Percentiles rank a stretch among this genome's conserved stretches.
These are phyloP conservation scores for Purpureocillium lavendulum DNA, from an alignment of 2,329 filamentous ascomycete species.

Conservation along the genomic window DNA sequence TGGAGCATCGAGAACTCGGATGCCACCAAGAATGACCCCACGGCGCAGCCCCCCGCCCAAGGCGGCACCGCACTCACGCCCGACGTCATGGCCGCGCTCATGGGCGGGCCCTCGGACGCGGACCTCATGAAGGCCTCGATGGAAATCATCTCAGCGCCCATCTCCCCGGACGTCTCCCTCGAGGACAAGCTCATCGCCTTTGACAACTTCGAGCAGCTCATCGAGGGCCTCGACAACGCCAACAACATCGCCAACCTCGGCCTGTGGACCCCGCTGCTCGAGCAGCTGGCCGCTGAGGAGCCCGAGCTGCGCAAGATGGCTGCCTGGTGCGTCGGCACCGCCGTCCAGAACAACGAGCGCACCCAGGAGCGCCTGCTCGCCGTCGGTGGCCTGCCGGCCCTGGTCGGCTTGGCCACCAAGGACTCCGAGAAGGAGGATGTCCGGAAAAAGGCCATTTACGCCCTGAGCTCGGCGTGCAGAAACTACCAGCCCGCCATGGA, in stretches of 20 bases:
- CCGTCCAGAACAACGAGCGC: constrained; percentile 90
- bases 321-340: constrained; percentile 90
- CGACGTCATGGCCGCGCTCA: constrained; percentile 64
- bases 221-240: constrained; percentile 91
- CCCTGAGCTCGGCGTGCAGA: constrained; percentile 74
- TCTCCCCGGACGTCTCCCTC: constrained; percentile 55
- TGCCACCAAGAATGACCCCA: constrained; percentile 16
- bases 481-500: constrained; percentile 86
- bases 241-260: constrained; percentile 78
- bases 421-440: constrained; percentile 54
- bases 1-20: constrained; percentile 56
- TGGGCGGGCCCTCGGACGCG: constrained; percentile 80
- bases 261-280: constrained; percentile 75
- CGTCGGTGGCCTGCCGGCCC: constrained; percentile 58
- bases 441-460: constrained; percentile 81
- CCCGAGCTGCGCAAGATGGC: constrained; percentile 72
- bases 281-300: constrained; percentile 59
- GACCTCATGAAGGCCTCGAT: constrained; percentile 87
- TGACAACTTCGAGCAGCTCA: constrained; percentile 90
- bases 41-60: constrained; percentile 21
- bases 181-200: constrained; percentile 77
- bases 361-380: constrained; percentile 64
- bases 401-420: constrained; percentile 57
- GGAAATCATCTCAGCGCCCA: constrained; percentile 57
- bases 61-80: constrained; percentile 47